Base-by-base conservation (phyloP, 352 stramenopile species). In the Blastocystis sp. region DNA sequence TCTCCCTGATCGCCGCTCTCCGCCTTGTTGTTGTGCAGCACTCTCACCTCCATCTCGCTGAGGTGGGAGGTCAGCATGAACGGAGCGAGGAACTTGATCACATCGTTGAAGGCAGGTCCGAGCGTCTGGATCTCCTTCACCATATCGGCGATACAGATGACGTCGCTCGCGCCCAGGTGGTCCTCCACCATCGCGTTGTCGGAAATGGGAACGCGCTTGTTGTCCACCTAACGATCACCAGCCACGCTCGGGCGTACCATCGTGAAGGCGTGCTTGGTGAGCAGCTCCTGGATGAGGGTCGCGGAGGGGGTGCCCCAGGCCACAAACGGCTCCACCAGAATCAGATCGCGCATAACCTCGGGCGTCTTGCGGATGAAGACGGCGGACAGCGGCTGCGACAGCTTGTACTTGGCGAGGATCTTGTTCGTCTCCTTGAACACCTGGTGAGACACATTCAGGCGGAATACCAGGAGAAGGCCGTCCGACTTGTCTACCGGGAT, bases 161-260 rank as follows among this genome's bases (percentile, higher is more conserved):
- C 21, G 52, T 78, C 45, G 28, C 71, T 87, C 24, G 45, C 63
- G 62, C 77, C 77, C 43, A 87, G 38, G 48, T 74, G 62, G 34
- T 87, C 65, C 52, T 87, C 77, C n/a, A 87, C 77, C 54, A 87
- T 87, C 48, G 48, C 52, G 57, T 87, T 87, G 45, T 87, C 77
- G 42, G 77, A 87, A 9, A 87, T 2, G 38, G 77, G 28, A 52
- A 76, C 61, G 52, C 65, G 62, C 52, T 87, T 87, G 19, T 45
- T 28, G 28, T 87, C 77, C 34, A 87, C 68, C 77, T 87, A 87
- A 11, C 14, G 3, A 78, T 70, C n/a, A 87, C 6, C 42, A 74
- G 24, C 42, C 7, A 14, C 28, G 14, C 14, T 62, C 3, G 24
- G 10, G 21, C 61, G 24, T 78, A 87, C 76, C 21, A 87, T 87